phyloP scores from a whole-genome alignment of 495 filamentous ascomycete genomes.

The Annulohypoxylon bovei region DNA sequence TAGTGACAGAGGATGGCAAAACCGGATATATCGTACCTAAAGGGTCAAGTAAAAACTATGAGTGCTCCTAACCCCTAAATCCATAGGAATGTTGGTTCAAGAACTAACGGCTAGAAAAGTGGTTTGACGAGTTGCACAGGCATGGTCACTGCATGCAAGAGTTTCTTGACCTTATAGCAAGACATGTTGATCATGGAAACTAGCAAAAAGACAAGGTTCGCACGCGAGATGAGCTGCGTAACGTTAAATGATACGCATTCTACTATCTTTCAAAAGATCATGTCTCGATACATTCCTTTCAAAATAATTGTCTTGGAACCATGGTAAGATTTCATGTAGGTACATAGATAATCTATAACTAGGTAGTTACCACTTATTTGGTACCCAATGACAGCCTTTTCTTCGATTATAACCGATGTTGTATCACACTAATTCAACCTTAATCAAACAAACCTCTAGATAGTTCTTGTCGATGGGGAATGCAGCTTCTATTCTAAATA shows the following conservation, averaged over 20 bases:
- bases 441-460: no score
- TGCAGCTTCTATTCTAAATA: no score
- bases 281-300: no score
- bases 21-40: slow-evolving; percentile 2
- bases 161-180: slow-evolving; percentile 9
- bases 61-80: not conserved
- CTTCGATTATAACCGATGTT: not conserved
- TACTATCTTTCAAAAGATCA: no score
- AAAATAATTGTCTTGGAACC: no score
- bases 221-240: no score
- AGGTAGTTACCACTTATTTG: not conserved
- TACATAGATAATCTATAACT: no score
- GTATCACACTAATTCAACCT: not conserved
- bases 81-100: not conserved
- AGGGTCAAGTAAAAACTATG: not conserved
- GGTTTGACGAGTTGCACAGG: not conserved
- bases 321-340: no score
- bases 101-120: slow-evolving; percentile 6
- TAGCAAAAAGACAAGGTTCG: not conserved
- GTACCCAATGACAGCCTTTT: slow-evolving; percentile 10
- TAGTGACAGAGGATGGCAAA: not conserved
- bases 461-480: no score
- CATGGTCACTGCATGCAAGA: slow-evolving; percentile 5
- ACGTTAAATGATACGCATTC: no score
- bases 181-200: slow-evolving; percentile 16